A percentile compares a stretch with the other conserved stretches of the same genome.
phyloP scores from a whole-genome alignment of 208 protist genomes.

The Balamuthia mandrillaris region DNA sequence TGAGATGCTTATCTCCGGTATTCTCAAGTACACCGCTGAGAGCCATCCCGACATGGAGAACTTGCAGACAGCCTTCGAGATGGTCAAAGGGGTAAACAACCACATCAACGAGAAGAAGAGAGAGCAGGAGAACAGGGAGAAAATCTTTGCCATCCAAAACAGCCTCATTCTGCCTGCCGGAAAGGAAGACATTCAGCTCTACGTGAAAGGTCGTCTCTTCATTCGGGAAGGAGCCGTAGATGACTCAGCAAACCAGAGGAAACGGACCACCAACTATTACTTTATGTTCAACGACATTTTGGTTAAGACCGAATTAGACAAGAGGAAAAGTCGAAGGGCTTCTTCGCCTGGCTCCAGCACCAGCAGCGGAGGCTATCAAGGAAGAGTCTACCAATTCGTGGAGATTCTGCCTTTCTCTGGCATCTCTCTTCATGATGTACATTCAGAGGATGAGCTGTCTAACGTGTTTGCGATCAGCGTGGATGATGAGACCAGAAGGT shows the following conservation, averaged over 20 bases:
- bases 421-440: no score
- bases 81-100: slow-evolving; percentile 13
- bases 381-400: no score
- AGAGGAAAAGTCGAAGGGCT: no score
- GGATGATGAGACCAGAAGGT: no score
- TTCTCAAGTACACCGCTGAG: slow-evolving; percentile 9
- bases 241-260: not conserved
- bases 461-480: no score
- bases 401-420: no score
- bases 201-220: not conserved
- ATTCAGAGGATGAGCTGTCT: no score
- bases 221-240: not conserved
- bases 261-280: not conserved
- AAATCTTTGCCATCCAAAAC: slow-evolving; percentile 20
- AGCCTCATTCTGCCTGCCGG: not conserved
- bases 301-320: slow-evolving; percentile 1
- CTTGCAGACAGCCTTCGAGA: not conserved
- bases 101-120: slow-evolving; percentile 31
- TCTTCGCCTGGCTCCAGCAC: no score
- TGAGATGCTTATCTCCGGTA: not conserved
- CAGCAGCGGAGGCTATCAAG: no score
- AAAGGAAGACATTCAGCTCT: not conserved
- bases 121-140: slow-evolving; percentile 11
- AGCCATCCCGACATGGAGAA: not conserved
- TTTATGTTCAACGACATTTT: slow-evolving; percentile 28